These are phyloP conservation scores for Yarrowia porcina DNA, from an alignment of 805 yeast species.

Conservation along the genomic window DNA sequence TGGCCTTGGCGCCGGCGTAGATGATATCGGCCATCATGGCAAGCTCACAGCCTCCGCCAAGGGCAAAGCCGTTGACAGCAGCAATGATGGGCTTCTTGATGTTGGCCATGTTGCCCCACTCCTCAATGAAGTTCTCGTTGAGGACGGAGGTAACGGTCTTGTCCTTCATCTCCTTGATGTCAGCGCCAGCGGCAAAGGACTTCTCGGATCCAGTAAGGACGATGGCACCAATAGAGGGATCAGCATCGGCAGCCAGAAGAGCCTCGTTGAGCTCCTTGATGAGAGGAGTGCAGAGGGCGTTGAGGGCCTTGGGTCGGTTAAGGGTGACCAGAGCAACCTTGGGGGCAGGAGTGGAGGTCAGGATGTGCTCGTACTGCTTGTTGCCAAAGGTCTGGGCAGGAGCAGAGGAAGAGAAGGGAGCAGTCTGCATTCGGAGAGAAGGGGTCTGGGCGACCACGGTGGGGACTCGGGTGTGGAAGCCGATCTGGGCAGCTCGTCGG, in stretches of 20 bases:
- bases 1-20: constrained; percentile 49
- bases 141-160: constrained; percentile 41
- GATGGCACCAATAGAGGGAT: constrained; percentile 44
- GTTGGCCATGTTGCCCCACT: constrained; percentile 43
- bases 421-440: neutral
- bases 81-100: constrained; percentile 51
- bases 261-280: constrained; percentile 43
- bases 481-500: constrained; percentile 25
- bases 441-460: neutral
- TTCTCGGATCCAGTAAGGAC: constrained; percentile 47
- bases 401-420: constrained; percentile 18
- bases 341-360: constrained; percentile 41
- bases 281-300: constrained; percentile 42
- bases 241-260: constrained; percentile 40
- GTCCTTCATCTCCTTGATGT: constrained; percentile 50
- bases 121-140: constrained; percentile 40
- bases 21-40: constrained; percentile 54
- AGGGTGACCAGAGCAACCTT: constrained; percentile 43
- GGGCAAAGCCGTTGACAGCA: constrained; percentile 54
- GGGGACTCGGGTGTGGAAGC: constrained; percentile 20
- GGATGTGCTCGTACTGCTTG: constrained; percentile 39
- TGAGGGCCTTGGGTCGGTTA: constrained; percentile 47
- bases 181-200: constrained; percentile 58
- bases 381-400: constrained; percentile 7
- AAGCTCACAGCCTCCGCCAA: constrained; percentile 57